These are phyloP conservation scores for Syncephalis plumigaleata DNA, from an alignment of 371 early-diverging fungal genomes.

Conservation along the genomic window DNA sequence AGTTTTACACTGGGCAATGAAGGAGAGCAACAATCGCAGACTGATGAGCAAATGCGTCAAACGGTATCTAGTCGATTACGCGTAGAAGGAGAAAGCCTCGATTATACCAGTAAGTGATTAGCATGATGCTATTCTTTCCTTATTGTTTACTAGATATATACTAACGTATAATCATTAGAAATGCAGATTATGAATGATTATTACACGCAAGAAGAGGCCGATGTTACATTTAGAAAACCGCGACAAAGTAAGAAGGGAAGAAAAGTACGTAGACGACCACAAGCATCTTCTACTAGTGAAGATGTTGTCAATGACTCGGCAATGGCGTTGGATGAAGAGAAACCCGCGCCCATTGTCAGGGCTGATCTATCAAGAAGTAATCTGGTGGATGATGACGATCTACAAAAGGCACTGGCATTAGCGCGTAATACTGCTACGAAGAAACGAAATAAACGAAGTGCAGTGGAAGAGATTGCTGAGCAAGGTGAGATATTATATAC, in stretches of 20 bases:
- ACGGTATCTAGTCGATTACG: conserved; percentile 4
- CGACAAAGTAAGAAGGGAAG: conserved; percentile 28
- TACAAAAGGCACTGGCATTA: conserved; percentile 62
- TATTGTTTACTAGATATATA: too few relatives aligned
- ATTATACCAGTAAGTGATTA: conserved; percentile 1
- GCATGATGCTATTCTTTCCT: conserved; percentile 7
- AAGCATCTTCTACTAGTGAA: background rate
- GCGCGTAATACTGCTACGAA: conserved; percentile 46
- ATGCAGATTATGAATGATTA: conserved; percentile 50
- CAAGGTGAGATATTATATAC: conserved; percentile 8
- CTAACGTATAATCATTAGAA: conserved; percentile 4
- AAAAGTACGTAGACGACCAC: conserved; percentile 7
- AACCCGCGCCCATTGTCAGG: background rate
- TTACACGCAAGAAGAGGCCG: conserved; percentile 73
- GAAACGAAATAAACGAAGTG: conserved; percentile 20
- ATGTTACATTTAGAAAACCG: conserved; percentile 57
- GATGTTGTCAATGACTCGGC: conserved; percentile 1
- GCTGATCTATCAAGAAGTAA: conserved; percentile 22
- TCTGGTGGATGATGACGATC: conserved; percentile 88
- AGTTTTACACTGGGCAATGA: conserved; percentile 7
- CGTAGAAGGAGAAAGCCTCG: too few relatives aligned
- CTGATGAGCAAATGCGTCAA: conserved; percentile 1
- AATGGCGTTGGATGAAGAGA: conserved; percentile 1
- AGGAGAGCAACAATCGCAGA: background rate
- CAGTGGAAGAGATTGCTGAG: conserved; percentile 34